Evolutionary conservation across 1,139 yeast genomes (phyloP), one percentile per base, ranked within the genome.

Genomic region (Kodamaea sp.): DNA sequence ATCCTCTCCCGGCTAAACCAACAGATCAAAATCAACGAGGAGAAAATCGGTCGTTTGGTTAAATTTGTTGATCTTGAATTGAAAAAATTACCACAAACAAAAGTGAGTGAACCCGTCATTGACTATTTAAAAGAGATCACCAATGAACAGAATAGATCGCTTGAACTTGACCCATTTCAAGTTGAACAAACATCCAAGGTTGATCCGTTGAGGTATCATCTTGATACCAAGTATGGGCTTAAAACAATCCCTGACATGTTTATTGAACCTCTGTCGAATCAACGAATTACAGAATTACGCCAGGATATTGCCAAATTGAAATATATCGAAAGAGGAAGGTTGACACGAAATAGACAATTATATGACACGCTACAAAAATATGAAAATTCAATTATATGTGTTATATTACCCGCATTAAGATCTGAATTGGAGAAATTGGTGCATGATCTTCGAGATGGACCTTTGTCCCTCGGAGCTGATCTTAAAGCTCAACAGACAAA

Each of bases 371-470:
- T 65, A 8, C 44, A 53, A 25, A 56, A 57, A 11, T 69, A 66
- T 46, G 70, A 67, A 38, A 35, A 39, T 20, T 57, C 64, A 15
- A 53, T 67, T 1, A 38, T 54, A 6, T 49, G 43, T 23, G 50
- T 51, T 8, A 46, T 68, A n/a, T 36, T 67, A 6, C 75, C 74
- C 0, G 42, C 47, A 8, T 49, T 70, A 23, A 43, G 70, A 7
- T 34, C 39, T 10, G 64, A 60, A 8, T 38, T 43, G 42, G 58
- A 38, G 44, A 43, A 35, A 9, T 22, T 42, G 29, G 28, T 33
- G 32, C 9, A 11, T 23, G 36, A 10, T 33, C 8, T 34, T 27
- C 23, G 20, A 15, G 32, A 25, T 10, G 35, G 26, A 7, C 12
- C 8, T 8, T 35, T 38, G 36, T 29, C 7, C 27, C 41, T 60